Conservation (phyloP, 2,329 filamentous ascomycete species). For the Ilyonectria robusta region DNA sequence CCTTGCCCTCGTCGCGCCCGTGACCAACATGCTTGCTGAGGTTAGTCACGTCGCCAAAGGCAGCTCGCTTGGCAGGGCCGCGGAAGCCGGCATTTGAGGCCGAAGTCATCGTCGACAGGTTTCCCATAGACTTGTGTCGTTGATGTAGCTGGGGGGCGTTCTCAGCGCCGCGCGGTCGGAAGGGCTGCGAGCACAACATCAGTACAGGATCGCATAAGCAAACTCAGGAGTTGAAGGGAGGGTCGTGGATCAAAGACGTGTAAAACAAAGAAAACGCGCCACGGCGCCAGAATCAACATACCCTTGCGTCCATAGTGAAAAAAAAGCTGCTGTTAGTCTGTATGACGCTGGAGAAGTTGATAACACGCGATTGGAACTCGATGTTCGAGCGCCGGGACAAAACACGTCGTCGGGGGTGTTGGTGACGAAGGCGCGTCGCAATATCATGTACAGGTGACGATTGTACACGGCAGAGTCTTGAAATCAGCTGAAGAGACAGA, state of each 20-base stretch:
- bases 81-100: conserved; percentile 50
- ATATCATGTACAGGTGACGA: conserved; percentile 27
- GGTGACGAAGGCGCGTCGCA: conserved; percentile 28
- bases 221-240: conserved; percentile 37
- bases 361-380: conserved; percentile 41
- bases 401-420: conserved; percentile 11
- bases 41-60: conserved; percentile 88
- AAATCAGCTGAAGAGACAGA: conserved; percentile 21
- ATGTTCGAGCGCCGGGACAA: conserved; percentile 23
- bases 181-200: conserved; percentile 52
- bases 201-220: conserved; percentile 32
- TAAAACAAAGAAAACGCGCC: conserved; percentile 31
- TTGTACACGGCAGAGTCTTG: conserved; percentile 15
- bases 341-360: conserved; percentile 35
- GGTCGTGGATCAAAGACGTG: conserved; percentile 15
- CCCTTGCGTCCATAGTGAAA: conserved; percentile 54
- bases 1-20: conserved; percentile 54
- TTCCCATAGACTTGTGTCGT: conserved; percentile 84
- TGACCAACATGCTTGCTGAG: conserved; percentile 59
- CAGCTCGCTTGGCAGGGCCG: conserved; percentile 78
- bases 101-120: conserved; percentile 58
- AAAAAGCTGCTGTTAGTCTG: conserved; percentile 32
- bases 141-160: conserved; percentile 75
- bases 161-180: conserved; percentile 63
- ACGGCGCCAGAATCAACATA: conserved; percentile 41